phyloP scores from a whole-genome alignment of 768 basidiomycete genomes.

The Agrocybe praecox region DNA sequence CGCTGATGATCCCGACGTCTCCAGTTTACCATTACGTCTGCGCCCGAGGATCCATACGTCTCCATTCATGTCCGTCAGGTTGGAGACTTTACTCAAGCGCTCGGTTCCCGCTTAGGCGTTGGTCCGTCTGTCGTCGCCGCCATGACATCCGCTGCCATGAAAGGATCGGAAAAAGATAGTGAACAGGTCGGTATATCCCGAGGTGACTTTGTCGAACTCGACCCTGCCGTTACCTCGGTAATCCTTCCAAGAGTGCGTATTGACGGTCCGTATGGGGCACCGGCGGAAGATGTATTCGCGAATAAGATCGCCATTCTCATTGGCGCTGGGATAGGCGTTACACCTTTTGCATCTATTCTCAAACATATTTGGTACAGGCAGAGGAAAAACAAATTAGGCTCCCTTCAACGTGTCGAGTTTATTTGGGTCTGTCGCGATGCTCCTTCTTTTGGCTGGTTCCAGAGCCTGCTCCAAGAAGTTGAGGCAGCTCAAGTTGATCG shows the following conservation, averaged over 20 bases:
- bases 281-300: slow-evolving; percentile 88
- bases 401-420: slow-evolving; percentile 88
- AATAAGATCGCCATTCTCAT: slow-evolving; percentile 89
- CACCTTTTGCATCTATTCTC: slow-evolving; percentile 92
- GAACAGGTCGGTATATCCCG: slow-evolving; percentile 46
- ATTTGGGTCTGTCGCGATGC: slow-evolving; percentile 93
- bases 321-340: slow-evolving; percentile 94
- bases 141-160: slow-evolving; percentile 80
- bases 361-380: slow-evolving; percentile 97
- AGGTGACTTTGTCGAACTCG: slow-evolving; percentile 84
- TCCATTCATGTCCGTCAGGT: slow-evolving; percentile 94
- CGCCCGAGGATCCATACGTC: slow-evolving; percentile 92
- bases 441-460: slow-evolving; percentile 97
- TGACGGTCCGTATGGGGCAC: slow-evolving; percentile 95
- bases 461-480: slow-evolving; percentile 83
- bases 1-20: too few species aligned
- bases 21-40: slow-evolving; percentile 93
- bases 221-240: slow-evolving; percentile 45
- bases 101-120: slow-evolving; percentile 86
- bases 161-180: slow-evolving; percentile 68
- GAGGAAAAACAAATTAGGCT: slow-evolving; percentile 72
- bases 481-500: slow-evolving; percentile 89
- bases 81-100: slow-evolving; percentile 82
- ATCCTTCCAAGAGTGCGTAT: slow-evolving; percentile 73
- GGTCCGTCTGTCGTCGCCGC: slow-evolving; percentile 75